Base-by-base conservation (phyloP, 2,329 filamentous ascomycete species). In the Venturia carpophila region DNA sequence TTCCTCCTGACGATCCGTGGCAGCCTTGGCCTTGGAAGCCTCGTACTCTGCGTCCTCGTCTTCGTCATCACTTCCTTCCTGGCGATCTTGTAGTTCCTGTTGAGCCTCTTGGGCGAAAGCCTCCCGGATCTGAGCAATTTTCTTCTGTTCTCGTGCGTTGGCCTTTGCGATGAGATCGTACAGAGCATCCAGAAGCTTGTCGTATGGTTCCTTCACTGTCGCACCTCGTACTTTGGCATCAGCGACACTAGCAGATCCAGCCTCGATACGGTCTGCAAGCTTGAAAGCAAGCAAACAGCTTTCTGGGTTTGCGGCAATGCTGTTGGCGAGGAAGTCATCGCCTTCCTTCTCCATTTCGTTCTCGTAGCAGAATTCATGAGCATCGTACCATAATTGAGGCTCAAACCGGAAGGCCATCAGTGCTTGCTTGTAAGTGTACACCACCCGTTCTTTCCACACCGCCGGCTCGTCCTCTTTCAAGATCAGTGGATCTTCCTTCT, bases 381-480 rank as follows among this genome's bases (percentile, higher is more conserved):
- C 93, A 67, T 97, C 92, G 62, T 92, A 92, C 94, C 94, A 99
- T 70, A 97, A 87, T 73, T 96, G 90, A 4, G 94, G 92, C 85
- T 93, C 94, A 76, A 97, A 99, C 62, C 92, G 87, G 65, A 99
- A 79, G 4, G 92, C 88, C 89, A 97, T 96, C 60, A 96, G 79
- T 5, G 93, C 91, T 74, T 97, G 93, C 74, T 92, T 94, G 80
- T 96, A 97, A 68, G 91, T 88, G 75, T 95, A 96, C 9, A 97
- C 76, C 52, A 97, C 84, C 49, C 94, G 87, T 69, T 89, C 84
- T 69, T 88, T 89, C 76, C 88, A 94, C 7, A 84, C 82, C 63
- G 86, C 83, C 27, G 60, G 67, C 19, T 61, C 42, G 70, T 97
- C 92, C 64, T 97, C 92, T 72, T 90, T 90, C 64, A 97, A 79